These are phyloP conservation scores for Aspergillus campestris DNA, from an alignment of 495 filamentous ascomycete species.

Conservation along the genomic window DNA sequence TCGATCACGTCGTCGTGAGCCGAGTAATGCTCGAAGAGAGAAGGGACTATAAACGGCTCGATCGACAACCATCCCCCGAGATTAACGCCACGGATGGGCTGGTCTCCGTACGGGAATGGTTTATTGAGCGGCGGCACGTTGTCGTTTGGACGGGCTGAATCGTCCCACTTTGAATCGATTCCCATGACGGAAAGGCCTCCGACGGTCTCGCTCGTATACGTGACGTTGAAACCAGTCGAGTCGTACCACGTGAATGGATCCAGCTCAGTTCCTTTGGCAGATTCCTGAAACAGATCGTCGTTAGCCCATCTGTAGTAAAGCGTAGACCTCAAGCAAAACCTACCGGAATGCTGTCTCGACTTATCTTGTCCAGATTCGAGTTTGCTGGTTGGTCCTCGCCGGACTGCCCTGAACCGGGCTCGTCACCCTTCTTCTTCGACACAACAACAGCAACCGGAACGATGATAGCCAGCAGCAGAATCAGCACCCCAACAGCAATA, in stretches of 20 bases:
- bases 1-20: conserved; percentile 61
- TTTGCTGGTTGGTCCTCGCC: conserved; percentile 36
- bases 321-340: neutral
- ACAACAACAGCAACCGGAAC: conserved; percentile 66
- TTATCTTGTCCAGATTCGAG: conserved; percentile 50
- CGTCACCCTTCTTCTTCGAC: conserved; percentile 50
- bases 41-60: conserved; percentile 93
- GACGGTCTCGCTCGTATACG: conserved; percentile 78
- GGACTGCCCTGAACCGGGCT: conserved; percentile 9
- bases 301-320: neutral
- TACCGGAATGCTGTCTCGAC: conserved; percentile 54
- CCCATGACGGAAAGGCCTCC: conserved; percentile 88
- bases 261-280: conserved; percentile 64
- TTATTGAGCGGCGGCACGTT: conserved; percentile 73
- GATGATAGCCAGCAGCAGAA: conserved; percentile 61
- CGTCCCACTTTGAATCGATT: conserved; percentile 77
- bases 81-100: conserved; percentile 83
- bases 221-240: conserved; percentile 86
- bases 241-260: conserved; percentile 94
- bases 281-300: conserved; percentile 17
- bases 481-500: conserved; percentile 31
- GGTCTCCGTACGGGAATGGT: conserved; percentile 59
- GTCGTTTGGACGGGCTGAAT: conserved; percentile 66
- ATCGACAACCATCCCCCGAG: conserved; percentile 90
- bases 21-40: conserved; percentile 67